phyloP scores from a whole-genome alignment of 306 rosid species.

The Vigna trinervia region DNA sequence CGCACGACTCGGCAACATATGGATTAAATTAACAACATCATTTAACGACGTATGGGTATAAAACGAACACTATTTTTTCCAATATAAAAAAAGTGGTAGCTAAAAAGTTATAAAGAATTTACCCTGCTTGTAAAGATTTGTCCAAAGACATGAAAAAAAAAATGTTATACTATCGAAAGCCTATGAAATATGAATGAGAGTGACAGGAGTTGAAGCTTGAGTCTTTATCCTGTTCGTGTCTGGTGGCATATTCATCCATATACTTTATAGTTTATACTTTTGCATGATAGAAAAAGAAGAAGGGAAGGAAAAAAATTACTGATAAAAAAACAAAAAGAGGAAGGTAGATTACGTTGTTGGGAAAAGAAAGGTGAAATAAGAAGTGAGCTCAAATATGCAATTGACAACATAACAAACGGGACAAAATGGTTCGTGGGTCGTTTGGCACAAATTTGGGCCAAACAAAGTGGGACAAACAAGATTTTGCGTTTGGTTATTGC shows the following conservation, averaged over 20 bases:
- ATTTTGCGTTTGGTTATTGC: slow-evolving; percentile 42
- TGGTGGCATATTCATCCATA: slow-evolving; percentile 14
- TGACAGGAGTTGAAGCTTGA: slow-evolving; percentile 27
- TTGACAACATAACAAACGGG: slow-evolving; percentile 32
- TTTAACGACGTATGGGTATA: not conserved
- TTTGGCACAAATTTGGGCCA: slow-evolving; percentile 39
- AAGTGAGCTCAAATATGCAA: slow-evolving; percentile 16
- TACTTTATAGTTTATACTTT: slow-evolving; percentile 9
- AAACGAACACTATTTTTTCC: not conserved
- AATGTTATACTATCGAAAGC: slow-evolving; percentile 1
- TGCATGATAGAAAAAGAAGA: slow-evolving; percentile 10
- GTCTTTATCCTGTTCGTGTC: slow-evolving; percentile 12
- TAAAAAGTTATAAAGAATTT: not conserved
- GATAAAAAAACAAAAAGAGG: not conserved
- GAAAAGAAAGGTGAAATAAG: slow-evolving; percentile 24
- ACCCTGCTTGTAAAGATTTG: slow-evolving; percentile 21
- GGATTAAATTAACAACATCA: slow-evolving; percentile 1
- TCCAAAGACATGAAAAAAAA: slow-evolving; percentile 27
- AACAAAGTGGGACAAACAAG: slow-evolving; percentile 46
- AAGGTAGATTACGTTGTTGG: not conserved
- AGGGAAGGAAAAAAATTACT: not conserved
- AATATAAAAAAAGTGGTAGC: not conserved
- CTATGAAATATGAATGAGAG: slow-evolving; percentile 12
- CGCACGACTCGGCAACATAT: not conserved
- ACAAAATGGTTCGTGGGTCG: slow-evolving; percentile 33